Evolutionary conservation across 83 land plant genomes (phyloP), one percentile per base, ranked within the genome.

Genomic region (Thuja plicata): DNA sequence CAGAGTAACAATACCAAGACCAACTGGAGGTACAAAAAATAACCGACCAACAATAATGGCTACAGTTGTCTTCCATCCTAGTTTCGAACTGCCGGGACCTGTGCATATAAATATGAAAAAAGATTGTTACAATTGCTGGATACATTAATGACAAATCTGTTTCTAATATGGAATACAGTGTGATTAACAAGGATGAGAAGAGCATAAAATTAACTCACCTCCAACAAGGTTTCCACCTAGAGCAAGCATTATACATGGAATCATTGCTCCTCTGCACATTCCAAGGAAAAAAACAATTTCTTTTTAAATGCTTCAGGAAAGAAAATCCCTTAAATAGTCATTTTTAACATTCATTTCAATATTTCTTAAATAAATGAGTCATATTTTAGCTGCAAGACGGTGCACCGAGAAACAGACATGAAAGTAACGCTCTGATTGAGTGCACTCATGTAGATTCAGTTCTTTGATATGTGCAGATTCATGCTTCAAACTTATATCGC

Each of bases 161-260:
- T 38, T 12, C 16, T 32, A 24, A 9, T 48, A 30, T 24, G 86
- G 27, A 43, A 12, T 8, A 41, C 15, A 32, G 32, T 71, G 3
- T 66, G 45, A 27, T 71, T 10, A 70, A 0, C 1, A 87, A n/a
- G 52, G 12, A 40, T 43, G 54, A 5, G 9, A 0, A 41, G 50
- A 43, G 3, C 50, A 40, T 34, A 30, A n/a, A 27, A 43, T 71
- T 87, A 30, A 89, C 95, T 80, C 81, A 98, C 99, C 99, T 90
- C 95, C 95, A 27, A 93, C 93, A 84, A 98, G 93, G 90, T 96
- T 98, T 43, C 99, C 99, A 45, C 99, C 99, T 77, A 98, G 91
- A 50, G 97, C 99, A 86, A 98, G 92, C 93, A 98, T 88, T 83
- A 98, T 97, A 92, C 99, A 98, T 21, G 99, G 99, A 70, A 98